phyloP scores from a whole-genome alignment of 2,329 filamentous ascomycete species.

The Colletotrichum musae region DNA sequence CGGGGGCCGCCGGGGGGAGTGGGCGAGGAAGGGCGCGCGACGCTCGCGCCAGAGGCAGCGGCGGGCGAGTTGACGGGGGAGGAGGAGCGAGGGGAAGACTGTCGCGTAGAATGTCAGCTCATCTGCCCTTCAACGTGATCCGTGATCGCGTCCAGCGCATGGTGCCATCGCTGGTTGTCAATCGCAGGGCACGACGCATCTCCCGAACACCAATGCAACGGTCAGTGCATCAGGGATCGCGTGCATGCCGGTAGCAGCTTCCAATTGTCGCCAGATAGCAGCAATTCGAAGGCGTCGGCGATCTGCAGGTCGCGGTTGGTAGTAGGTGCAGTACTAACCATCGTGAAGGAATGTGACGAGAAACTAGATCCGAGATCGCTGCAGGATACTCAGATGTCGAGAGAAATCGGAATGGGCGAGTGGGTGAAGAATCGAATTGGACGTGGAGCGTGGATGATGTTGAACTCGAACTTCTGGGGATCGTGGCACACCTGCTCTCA shows the following conservation, averaged over 20 bases:
- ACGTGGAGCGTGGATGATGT: constrained; percentile 38
- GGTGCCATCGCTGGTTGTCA: background rate
- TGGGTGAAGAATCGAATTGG: constrained; percentile 44
- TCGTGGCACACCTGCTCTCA: constrained; percentile 40
- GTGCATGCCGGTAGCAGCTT: constrained; percentile 1
- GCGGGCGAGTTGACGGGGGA: constrained; percentile 71
- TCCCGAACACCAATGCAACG: background rate
- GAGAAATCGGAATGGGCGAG: constrained; percentile 9
- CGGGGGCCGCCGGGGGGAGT: constrained; percentile 93
- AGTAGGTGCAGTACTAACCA: constrained; percentile 39
- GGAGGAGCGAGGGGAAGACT: constrained; percentile 73
- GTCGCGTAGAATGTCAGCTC: constrained; percentile 15
- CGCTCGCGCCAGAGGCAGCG: constrained; percentile 76
- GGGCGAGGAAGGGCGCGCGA: constrained; percentile 86
- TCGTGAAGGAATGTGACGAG: constrained; percentile 37
- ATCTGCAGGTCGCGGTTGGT: background rate
- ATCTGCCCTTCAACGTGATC: background rate
- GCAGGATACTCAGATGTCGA: constrained; percentile 47
- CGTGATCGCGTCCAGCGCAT: background rate
- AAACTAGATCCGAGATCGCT: constrained; percentile 46
- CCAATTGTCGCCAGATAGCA: constrained; percentile 4
- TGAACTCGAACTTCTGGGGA: constrained; percentile 27
- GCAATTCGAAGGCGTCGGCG: background rate
- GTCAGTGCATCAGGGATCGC: background rate
- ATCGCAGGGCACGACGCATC: background rate